Percentiles rank a stretch among this genome's conserved stretches.
Evolutionary conservation across 1,284 basidiomycete species (phyloP).

Genomic region (Taiwanofungus camphoratus): DNA sequence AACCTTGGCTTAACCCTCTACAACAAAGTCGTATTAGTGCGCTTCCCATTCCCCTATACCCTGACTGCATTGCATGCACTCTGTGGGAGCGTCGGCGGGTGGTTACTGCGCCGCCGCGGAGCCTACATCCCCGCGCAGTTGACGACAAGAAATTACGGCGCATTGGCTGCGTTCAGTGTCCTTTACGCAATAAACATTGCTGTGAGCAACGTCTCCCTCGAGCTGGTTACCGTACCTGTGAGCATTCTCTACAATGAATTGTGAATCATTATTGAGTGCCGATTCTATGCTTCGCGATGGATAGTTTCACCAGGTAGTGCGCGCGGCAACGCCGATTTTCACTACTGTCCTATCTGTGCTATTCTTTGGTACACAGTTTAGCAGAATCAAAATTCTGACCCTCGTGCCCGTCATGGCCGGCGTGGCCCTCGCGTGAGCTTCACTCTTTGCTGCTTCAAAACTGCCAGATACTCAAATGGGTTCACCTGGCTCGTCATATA

Average conservation of each 20-base stretch:
- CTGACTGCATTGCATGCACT: conserved; percentile 83
- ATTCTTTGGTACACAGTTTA: conserved; percentile 48
- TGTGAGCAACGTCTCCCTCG: conserved; percentile 84
- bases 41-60: conserved; percentile 91
- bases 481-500: no score
- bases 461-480: neutral
- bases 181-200: conserved; percentile 91
- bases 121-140: conserved; percentile 60
- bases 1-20: conserved; percentile 88
- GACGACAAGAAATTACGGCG: conserved; percentile 49
- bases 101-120: conserved; percentile 54
- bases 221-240: conserved; percentile 87
- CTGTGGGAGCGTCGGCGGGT: conserved; percentile 81
- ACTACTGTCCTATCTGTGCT: conserved; percentile 71
- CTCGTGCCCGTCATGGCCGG: conserved; percentile 87
- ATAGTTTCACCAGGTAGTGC: conserved; percentile 92
- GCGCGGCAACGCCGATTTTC: conserved; percentile 89
- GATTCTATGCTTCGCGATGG: conserved; percentile 3
- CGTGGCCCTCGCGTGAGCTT: conserved; percentile 85
- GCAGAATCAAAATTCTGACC: conserved; percentile 58
- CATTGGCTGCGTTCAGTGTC: conserved; percentile 75
- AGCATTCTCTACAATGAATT: conserved; percentile 30
- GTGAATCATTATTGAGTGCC: conserved; percentile 4
- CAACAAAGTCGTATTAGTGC: conserved; percentile 86
- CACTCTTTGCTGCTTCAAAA: neutral